phyloP scores from a whole-genome alignment of 306 rosid genomes.

The Glycine tomentella region DNA sequence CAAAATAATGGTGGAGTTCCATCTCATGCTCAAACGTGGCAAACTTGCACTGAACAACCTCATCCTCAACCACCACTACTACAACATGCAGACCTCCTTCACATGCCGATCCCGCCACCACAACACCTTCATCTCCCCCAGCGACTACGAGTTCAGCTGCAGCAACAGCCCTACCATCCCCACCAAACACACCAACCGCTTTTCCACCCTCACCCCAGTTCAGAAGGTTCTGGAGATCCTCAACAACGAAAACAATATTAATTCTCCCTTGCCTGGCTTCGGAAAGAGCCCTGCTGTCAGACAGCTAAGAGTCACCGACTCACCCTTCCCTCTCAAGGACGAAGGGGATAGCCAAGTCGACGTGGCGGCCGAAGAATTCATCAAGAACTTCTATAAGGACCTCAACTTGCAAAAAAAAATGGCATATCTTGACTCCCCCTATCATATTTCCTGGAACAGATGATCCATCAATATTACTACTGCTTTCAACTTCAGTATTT shows the following conservation, averaged over 20 bases:
- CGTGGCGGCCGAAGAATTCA: conserved; percentile 80
- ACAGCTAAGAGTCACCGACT: conserved; percentile 84
- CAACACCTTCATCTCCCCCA: conserved; percentile 65
- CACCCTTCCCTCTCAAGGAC: conserved; percentile 78
- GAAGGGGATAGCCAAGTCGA: conserved; percentile 73
- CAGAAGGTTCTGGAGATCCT: conserved; percentile 72
- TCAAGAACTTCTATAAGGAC: conserved; percentile 70
- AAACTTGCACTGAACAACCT: conserved; percentile 58
- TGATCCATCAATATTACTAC: neutral
- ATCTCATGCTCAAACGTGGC: conserved; percentile 69
- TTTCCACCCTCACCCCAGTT: conserved; percentile 48
- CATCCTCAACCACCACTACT: conserved; percentile 52
- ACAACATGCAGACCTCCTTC: conserved; percentile 44
- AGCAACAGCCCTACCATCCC: conserved; percentile 77
- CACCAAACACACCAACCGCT: conserved; percentile 47
- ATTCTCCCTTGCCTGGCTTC: conserved; percentile 65
- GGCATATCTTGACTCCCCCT: conserved; percentile 64
- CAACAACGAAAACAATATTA: conserved; percentile 35
- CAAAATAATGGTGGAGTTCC: conserved; percentile 61
- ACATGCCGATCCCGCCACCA: conserved; percentile 60
- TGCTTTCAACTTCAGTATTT: too few relatives aligned
- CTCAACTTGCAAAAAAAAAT: conserved; percentile 61
- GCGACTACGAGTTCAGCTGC: conserved; percentile 95
- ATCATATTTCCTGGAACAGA: conserved; percentile 47
- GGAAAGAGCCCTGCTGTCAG: conserved; percentile 77